These are phyloP conservation scores for Amanita pallidorosea DNA, from an alignment of 768 basidiomycete species.

Conservation along the genomic window DNA sequence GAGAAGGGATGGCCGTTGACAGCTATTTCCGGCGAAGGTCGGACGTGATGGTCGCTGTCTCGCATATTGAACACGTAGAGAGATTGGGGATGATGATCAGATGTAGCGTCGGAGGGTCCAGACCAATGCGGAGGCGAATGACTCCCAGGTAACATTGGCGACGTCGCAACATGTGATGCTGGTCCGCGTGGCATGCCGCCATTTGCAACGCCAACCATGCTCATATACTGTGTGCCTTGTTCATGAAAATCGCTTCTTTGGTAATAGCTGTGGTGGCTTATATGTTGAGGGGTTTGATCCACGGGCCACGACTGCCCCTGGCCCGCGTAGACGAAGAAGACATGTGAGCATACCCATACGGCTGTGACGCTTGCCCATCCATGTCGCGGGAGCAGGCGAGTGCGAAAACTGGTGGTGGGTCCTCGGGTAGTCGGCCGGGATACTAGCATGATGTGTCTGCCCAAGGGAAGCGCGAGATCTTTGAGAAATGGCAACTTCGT, in stretches of 20 bases:
- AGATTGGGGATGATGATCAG: not conserved
- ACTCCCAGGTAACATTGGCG: not conserved
- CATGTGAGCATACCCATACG: conserved; percentile 1
- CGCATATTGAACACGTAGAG: conserved; percentile 10
- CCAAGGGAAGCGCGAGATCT: conserved; percentile 1
- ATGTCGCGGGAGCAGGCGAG: not conserved
- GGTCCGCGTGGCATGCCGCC: not conserved
- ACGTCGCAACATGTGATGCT: not conserved
- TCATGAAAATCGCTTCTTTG: not conserved
- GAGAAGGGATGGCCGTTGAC: conserved; percentile 20
- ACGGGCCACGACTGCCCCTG: not conserved
- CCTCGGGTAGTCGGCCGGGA: not conserved
- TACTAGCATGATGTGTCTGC: not conserved
- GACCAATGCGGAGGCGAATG: conserved; percentile 1
- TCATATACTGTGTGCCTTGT: not conserved
- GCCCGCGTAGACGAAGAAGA: not conserved
- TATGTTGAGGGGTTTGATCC: not conserved
- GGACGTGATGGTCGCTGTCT: conserved; percentile 9
- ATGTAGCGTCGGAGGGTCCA: not conserved
- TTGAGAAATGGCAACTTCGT: not conserved
- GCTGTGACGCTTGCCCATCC: not conserved
- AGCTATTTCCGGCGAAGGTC: conserved; percentile 10
- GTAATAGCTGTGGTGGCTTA: not conserved
- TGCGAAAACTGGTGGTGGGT: not conserved
- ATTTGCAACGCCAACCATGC: not conserved